A percentile compares a stretch with the other conserved stretches of the same genome.
These are phyloP conservation scores for Aspergillus candidus DNA, from an alignment of 2,329 filamentous ascomycete genomes.

Conservation along the genomic window DNA sequence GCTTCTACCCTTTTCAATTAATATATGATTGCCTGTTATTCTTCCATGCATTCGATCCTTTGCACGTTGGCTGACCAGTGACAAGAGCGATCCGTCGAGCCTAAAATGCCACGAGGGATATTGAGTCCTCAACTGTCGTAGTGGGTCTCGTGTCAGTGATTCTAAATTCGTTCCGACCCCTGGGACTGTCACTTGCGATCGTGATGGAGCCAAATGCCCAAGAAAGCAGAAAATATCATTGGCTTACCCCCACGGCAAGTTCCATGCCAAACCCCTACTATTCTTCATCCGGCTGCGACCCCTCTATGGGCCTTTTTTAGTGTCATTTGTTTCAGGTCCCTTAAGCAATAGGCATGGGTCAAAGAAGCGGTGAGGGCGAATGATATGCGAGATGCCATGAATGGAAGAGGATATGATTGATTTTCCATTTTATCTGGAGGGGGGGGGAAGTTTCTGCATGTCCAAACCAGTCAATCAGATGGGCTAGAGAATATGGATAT, in stretches of 20 bases:
- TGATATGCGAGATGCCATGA: constrained; percentile 1
- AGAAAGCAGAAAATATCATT: constrained; percentile 8
- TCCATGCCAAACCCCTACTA: constrained; percentile 11
- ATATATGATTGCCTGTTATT: too few species aligned
- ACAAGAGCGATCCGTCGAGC: too few species aligned
- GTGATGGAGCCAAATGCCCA: constrained; percentile 4
- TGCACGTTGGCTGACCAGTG: too few species aligned
- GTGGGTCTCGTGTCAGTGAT: too few species aligned
- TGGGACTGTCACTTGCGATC: constrained; percentile 1
- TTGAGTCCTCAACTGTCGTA: too few species aligned
- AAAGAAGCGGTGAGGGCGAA: constrained; percentile 17
- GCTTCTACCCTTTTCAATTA: too few species aligned
- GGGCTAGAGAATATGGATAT: too few species aligned
- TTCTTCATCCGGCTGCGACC: constrained; percentile 10
- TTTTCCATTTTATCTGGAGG: too few species aligned
- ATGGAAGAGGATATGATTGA: neutral
- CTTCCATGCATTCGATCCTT: too few species aligned
- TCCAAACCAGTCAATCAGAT: too few species aligned
- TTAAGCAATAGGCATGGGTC: constrained; percentile 1
- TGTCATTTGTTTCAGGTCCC: constrained; percentile 10
- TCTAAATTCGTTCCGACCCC: constrained; percentile 11
- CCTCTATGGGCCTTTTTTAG: constrained; percentile 7
- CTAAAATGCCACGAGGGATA: too few species aligned
- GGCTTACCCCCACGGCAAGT: constrained; percentile 7
- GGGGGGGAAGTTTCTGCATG: too few species aligned